Conservation (phyloP, 805 yeast species). For the Sporopachydermia lactativora region DNA sequence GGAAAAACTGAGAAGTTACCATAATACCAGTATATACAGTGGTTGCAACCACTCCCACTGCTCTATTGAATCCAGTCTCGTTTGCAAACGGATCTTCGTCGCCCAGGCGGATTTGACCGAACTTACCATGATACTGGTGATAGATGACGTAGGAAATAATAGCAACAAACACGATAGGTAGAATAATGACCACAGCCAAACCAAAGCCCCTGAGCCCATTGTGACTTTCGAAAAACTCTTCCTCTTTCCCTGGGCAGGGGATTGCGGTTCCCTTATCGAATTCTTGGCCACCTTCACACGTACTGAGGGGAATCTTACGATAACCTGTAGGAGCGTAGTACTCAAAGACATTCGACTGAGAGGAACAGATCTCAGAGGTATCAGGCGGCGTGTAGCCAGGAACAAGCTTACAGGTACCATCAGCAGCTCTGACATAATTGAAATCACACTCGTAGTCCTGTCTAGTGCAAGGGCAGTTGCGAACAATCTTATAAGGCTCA, state of each 20-base stretch:
- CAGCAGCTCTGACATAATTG: conserved; percentile 53
- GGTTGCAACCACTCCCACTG: conserved; percentile 23
- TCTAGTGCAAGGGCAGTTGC: conserved; percentile 75
- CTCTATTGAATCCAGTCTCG: conserved; percentile 36
- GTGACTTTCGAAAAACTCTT: conserved; percentile 38
- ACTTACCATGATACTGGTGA: conserved; percentile 65
- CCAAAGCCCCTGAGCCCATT: conserved; percentile 31
- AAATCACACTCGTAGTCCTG: conserved; percentile 90
- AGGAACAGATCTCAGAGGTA: conserved; percentile 42
- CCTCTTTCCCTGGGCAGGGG: conserved; percentile 82
- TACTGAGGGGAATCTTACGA: conserved; percentile 69
- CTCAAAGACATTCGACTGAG: conserved; percentile 40
- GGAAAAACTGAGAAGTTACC: not conserved
- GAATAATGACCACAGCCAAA: conserved; percentile 34
- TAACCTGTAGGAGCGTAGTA: conserved; percentile 89
- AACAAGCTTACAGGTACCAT: conserved; percentile 81
- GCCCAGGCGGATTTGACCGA: conserved; percentile 80
- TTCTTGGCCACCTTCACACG: conserved; percentile 70
- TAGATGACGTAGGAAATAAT: conserved; percentile 57
- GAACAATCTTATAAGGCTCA: conserved; percentile 36
- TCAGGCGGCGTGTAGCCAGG: conserved; percentile 58
- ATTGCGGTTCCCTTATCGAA: conserved; percentile 50
- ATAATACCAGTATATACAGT: not conserved
- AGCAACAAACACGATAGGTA: conserved; percentile 41
- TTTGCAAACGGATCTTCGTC: conserved; percentile 58